These are phyloP conservation scores for Lindgomyces ingoldianus DNA, from an alignment of 495 filamentous ascomycete species.

Conservation along the genomic window DNA sequence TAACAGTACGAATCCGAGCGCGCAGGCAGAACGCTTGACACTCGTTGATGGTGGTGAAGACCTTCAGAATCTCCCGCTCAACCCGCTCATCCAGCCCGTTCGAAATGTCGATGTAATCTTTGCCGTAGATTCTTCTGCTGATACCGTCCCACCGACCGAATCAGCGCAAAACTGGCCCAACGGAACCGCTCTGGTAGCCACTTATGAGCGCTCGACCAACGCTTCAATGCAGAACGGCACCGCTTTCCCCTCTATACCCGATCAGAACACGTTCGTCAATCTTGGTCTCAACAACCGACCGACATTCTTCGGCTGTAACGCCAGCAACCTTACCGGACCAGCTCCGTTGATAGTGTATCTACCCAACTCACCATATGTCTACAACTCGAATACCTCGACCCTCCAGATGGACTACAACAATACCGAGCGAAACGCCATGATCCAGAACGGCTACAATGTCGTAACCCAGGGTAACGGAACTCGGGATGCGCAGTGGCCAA, in stretches of 20 bases:
- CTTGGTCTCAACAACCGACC: slow-evolving; percentile 80
- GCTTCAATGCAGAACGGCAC: slow-evolving; percentile 72
- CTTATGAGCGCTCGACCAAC: slow-evolving; percentile 72
- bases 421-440: slow-evolving; percentile 69
- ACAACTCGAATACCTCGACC: slow-evolving; percentile 72
- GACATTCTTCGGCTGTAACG: slow-evolving; percentile 91
- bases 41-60: slow-evolving; percentile 89
- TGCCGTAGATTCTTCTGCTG: slow-evolving; percentile 82
- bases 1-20: slow-evolving; percentile 61
- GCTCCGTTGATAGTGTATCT: slow-evolving; percentile 84
- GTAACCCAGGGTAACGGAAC: slow-evolving; percentile 82
- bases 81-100: slow-evolving; percentile 76
- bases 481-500: slow-evolving; percentile 67
- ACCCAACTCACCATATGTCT: slow-evolving; percentile 81
- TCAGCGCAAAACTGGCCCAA: slow-evolving; percentile 68
- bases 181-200: slow-evolving; percentile 78
- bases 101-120: slow-evolving; percentile 89
- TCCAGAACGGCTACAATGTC: slow-evolving; percentile 81
- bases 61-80: slow-evolving; percentile 81
- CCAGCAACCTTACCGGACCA: slow-evolving; percentile 59
- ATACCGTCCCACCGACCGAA: slow-evolving; percentile 53
- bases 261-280: slow-evolving; percentile 83
- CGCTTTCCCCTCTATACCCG: slow-evolving; percentile 80
- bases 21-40: slow-evolving; percentile 59
- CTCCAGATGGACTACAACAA: slow-evolving; percentile 63